A percentile compares a stretch with the other conserved stretches of the same genome.
phyloP scores from a whole-genome alignment of 345 rosid species.

The Salix suchowensis region DNA sequence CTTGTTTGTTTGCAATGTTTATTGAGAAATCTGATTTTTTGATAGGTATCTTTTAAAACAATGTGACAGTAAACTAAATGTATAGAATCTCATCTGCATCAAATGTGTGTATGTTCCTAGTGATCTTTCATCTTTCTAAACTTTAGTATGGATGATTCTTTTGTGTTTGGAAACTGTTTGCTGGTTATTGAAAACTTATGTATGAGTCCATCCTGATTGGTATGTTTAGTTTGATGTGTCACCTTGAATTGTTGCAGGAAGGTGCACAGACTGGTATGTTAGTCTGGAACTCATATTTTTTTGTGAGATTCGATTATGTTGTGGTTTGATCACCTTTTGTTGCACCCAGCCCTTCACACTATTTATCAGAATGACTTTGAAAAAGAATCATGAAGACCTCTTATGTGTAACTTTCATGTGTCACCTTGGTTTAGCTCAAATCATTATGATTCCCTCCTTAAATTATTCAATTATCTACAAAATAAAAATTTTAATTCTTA shows the following conservation, averaged over 20 bases:
- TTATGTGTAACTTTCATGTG: not conserved
- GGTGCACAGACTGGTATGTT: constrained; percentile 39
- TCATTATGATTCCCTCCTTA: constrained; percentile 13
- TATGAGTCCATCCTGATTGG: not conserved
- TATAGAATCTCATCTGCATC: not conserved
- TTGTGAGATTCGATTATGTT: constrained; percentile 30
- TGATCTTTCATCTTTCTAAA: not conserved
- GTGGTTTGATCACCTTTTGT: constrained; percentile 23
- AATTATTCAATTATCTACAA: constrained; percentile 1
- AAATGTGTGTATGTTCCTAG: not conserved
- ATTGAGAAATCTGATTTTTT: not conserved
- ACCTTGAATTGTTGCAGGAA: constrained; percentile 30
- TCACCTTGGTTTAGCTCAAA: constrained; percentile 19
- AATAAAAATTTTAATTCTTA: constrained; percentile 3
- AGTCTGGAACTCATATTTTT: constrained; percentile 34
- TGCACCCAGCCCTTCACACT: constrained; percentile 8
- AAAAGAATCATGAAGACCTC: constrained; percentile 11
- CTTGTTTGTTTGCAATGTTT: not conserved
- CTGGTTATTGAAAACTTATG: not conserved
- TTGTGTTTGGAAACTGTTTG: not conserved
- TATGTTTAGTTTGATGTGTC: constrained; percentile 19
- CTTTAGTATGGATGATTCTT: not conserved
- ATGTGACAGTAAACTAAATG: not conserved
- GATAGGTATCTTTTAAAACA: not conserved
- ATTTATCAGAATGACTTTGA: constrained; percentile 16